A percentile compares a stretch with the other conserved stretches of the same genome.
Evolutionary conservation across 2,329 filamentous ascomycete species (phyloP).

Genomic region (Periglandula ipomoeae): DNA sequence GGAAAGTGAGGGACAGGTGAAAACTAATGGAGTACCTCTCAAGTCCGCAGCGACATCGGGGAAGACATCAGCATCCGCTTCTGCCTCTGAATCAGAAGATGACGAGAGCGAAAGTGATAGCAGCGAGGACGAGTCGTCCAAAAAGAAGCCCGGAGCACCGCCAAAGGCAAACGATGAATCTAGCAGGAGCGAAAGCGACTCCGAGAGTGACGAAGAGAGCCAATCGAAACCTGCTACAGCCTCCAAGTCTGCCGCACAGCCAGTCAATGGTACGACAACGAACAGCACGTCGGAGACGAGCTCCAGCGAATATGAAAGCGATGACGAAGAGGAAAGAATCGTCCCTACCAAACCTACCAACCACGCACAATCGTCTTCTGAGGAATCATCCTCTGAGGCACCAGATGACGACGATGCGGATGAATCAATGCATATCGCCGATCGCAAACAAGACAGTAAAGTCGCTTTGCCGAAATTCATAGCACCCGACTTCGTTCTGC

Average conservation of each 20-base stretch:
- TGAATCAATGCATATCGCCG: constrained; percentile 30
- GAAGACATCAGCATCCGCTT: constrained; percentile 13
- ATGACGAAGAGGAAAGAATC: constrained; percentile 13
- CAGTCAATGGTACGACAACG: constrained; percentile 12
- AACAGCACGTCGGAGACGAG: constrained; percentile 11
- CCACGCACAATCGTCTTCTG: constrained; percentile 4
- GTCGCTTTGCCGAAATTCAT: constrained; percentile 36
- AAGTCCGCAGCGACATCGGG: constrained; percentile 3
- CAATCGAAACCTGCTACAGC: constrained; percentile 10
- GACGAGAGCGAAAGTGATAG: constrained; percentile 5
- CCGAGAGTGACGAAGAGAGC: neutral
- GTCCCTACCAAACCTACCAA: neutral
- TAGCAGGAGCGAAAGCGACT: constrained; percentile 18
- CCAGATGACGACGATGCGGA: constrained; percentile 25
- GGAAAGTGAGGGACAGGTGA: constrained; percentile 12
- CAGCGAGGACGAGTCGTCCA: constrained; percentile 8
- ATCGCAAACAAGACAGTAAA: constrained; percentile 21
- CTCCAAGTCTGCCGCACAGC: constrained; percentile 10
- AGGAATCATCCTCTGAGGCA: constrained; percentile 7
- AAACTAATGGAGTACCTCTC: constrained; percentile 2
- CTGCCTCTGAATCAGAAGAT: constrained; percentile 15
- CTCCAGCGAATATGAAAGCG: constrained; percentile 16
- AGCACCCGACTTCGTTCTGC: constrained; percentile 43
- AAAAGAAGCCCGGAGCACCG: constrained; percentile 10
- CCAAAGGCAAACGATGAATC: neutral